Evolutionary conservation across 2,329 filamentous ascomycete genomes (phyloP), one percentile per base, ranked within the genome.

Genomic region (Knufia petricola): DNA sequence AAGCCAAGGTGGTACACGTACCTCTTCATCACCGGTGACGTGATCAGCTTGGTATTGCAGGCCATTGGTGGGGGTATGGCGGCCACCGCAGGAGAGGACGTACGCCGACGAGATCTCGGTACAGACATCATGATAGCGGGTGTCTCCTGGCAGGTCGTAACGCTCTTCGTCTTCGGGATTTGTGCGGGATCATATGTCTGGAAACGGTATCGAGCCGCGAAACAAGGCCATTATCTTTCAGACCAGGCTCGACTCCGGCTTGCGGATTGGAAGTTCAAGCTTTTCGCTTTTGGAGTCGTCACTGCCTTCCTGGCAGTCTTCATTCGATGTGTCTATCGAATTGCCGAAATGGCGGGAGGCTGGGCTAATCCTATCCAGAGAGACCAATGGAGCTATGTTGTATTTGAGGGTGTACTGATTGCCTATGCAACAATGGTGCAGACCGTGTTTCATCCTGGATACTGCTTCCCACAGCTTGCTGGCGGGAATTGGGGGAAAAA

Each of bases 11-110:
- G 69, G 50, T 80, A 79, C 60, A 79, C 77, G 4, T 72, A 72
- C 60, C 72, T 81, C 51, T 82, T 81, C 64, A 75, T 81, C 55
- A 59, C 66, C n/a, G 77, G 74, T 55, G 78, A 82, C 54, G 53
- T 81, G 36, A 56, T 77, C 43, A 76, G 72, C n/a, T 69, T 82
- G 12, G 55, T 76, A 12, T 63, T 81, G 3, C 78, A 82, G 60
- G 77, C 75, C 4, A 68, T 69, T 3, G 78, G 78, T 48, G 77
- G 71, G 38, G 66, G 79, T 43, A 75, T 79, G 1, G 75, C 78
- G 0, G 70, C 71, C 0, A 74, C 74, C 1, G 60, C 61, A 4
- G 61, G 62, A 1, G 63, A 69, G 13, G 51, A 56, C 2, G 52
- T 68, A 17, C 58, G 62, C 1, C 60, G 71, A 13, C 63, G 68